Evolutionary conservation across 2,329 filamentous ascomycete genomes (phyloP).

Genomic region (Ophiobolus disseminans): DNA sequence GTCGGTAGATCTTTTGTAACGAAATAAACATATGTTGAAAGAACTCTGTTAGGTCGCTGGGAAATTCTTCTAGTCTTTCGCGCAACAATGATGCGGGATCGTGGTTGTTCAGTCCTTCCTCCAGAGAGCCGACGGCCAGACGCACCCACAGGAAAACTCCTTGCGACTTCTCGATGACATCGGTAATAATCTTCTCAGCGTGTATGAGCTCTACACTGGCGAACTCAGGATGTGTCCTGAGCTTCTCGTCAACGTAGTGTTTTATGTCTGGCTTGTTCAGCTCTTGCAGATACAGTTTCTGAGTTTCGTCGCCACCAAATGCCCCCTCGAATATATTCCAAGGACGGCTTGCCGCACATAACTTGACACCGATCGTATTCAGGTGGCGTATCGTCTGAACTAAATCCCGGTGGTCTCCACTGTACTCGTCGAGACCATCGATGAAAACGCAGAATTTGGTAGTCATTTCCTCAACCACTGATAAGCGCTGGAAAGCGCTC

Average conservation of each 20-base stretch:
- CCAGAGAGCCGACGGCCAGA: slow-evolving; percentile 16
- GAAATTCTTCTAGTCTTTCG: slow-evolving; percentile 12
- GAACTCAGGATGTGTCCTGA: not conserved
- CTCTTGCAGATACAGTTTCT: slow-evolving; percentile 2
- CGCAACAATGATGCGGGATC: slow-evolving; percentile 12
- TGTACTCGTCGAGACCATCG: slow-evolving; percentile 19
- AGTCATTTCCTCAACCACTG: not conserved
- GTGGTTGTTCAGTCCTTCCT: slow-evolving; percentile 9
- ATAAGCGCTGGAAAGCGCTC: not conserved
- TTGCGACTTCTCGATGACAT: slow-evolving; percentile 14
- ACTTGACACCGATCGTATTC: slow-evolving; percentile 1
- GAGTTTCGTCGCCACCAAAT: not conserved
- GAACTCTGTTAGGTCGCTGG: slow-evolving; percentile 17
- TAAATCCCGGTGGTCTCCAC: slow-evolving; percentile 9
- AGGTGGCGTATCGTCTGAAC: slow-evolving; percentile 5
- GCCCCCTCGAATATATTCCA: slow-evolving; percentile 15
- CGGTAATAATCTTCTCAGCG: not conserved
- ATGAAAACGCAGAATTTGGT: slow-evolving; percentile 14
- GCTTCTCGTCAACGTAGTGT: not conserved
- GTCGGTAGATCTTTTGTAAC: slow-evolving; percentile 1
- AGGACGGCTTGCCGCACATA: slow-evolving; percentile 12
- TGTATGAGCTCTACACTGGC: not conserved
- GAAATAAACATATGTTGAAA: slow-evolving; percentile 19
- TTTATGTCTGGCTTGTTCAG: slow-evolving; percentile 3
- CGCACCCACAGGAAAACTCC: slow-evolving; percentile 29